Evolutionary conservation across 2,329 filamentous ascomycete genomes (phyloP).

Genomic region (Trichothecium sympodiale): DNA sequence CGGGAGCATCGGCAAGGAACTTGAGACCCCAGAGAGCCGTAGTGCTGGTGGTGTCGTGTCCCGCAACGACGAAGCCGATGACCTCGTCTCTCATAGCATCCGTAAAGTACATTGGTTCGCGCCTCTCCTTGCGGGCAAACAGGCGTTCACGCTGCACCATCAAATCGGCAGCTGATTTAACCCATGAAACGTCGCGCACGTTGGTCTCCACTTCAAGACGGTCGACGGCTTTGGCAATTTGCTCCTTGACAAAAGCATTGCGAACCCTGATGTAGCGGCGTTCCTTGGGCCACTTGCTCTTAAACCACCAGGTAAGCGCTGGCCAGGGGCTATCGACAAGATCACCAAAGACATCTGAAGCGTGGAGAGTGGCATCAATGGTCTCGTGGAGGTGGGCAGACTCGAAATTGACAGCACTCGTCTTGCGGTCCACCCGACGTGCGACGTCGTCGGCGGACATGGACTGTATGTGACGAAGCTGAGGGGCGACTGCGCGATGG

Average conservation of each 20-base stretch:
- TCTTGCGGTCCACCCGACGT: neutral
- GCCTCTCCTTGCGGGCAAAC: constrained; percentile 15
- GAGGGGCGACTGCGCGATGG: constrained; percentile 13
- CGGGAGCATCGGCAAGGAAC: constrained; percentile 7
- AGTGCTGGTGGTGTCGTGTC: constrained; percentile 20
- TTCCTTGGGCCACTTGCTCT: constrained; percentile 1
- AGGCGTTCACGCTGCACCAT: constrained; percentile 20
- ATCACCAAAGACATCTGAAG: constrained; percentile 1
- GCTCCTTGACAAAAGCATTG: constrained; percentile 4
- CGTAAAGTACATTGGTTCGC: constrained; percentile 14
- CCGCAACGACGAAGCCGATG: constrained; percentile 17
- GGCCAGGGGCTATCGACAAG: neutral
- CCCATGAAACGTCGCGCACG: neutral
- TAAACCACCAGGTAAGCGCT: constrained; percentile 2
- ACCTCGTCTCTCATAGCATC: constrained; percentile 18
- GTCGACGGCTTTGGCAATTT: constrained; percentile 2
- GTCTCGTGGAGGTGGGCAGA: constrained; percentile 14
- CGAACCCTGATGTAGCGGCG: neutral
- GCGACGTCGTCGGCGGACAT: neutral
- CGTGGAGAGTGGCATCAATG: constrained; percentile 4
- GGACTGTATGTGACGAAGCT: constrained; percentile 6
- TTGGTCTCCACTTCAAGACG: neutral
- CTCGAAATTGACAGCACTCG: constrained; percentile 8
- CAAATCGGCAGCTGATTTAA: constrained; percentile 17
- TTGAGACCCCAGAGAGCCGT: constrained; percentile 17